phyloP scores from a whole-genome alignment of 2,329 filamentous ascomycete genomes.

The Elsinoe fawcettii region DNA sequence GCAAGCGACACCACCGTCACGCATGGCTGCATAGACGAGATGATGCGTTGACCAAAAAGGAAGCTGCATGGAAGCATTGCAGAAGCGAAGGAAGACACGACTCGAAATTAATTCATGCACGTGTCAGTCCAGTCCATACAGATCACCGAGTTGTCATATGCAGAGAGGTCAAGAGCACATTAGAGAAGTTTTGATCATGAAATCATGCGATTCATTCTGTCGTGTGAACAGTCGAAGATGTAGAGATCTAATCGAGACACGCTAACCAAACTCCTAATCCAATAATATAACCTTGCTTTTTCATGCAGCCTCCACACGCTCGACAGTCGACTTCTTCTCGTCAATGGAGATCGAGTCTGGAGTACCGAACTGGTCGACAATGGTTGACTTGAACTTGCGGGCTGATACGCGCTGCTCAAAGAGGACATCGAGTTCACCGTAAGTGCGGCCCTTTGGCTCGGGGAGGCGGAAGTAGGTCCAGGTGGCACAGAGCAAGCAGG shows the following conservation, averaged over 20 bases:
- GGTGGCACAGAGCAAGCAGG: constrained; percentile 28
- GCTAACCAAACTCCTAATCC: background rate
- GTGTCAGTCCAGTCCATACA: background rate
- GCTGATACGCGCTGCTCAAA: constrained; percentile 35
- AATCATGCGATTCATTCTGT: constrained; percentile 12
- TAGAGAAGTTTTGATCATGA: background rate
- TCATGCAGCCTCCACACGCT: constrained; percentile 11
- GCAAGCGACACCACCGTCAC: background rate
- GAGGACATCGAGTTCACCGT: constrained; percentile 37
- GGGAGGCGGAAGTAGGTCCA: constrained; percentile 41
- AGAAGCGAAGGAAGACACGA: constrained; percentile 4
- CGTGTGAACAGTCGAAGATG: constrained; percentile 6
- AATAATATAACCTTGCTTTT: background rate
- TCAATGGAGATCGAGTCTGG: background rate
- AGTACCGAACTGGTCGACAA: constrained; percentile 20
- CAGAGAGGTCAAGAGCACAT: background rate
- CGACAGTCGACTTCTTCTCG: constrained; percentile 9
- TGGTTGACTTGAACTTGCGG: constrained; percentile 30
- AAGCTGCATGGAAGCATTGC: constrained; percentile 7
- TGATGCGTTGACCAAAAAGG: background rate
- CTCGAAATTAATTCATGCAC: background rate
- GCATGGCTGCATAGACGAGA: background rate
- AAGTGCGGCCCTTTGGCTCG: constrained; percentile 37
- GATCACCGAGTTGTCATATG: background rate
- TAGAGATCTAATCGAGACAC: background rate